Conservation (phyloP, 2,329 filamentous ascomycete species). For the Diaporthe citrichinensis region DNA sequence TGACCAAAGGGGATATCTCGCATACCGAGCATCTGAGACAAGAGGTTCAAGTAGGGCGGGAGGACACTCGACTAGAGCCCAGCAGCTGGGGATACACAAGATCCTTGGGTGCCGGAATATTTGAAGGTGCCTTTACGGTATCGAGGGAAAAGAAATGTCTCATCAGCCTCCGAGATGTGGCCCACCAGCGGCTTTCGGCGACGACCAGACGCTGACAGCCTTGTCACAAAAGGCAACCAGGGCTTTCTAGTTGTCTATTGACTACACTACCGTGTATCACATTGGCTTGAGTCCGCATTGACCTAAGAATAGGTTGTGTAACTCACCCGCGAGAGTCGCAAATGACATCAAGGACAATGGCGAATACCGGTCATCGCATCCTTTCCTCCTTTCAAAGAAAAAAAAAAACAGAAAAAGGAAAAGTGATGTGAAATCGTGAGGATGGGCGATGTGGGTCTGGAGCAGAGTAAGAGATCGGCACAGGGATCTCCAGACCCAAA, state of each 20-base stretch:
- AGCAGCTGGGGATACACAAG: slow-evolving; percentile 29
- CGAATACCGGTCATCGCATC: slow-evolving; percentile 3
- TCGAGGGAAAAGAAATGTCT: slow-evolving; percentile 34
- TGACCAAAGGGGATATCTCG: slow-evolving; percentile 19
- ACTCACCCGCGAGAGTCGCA: slow-evolving; percentile 21
- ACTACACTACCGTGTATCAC: slow-evolving; percentile 33
- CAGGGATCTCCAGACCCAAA: slow-evolving; percentile 38
- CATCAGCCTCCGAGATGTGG: slow-evolving; percentile 28
- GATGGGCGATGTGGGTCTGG: slow-evolving; percentile 21
- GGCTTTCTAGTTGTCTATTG: slow-evolving; percentile 15
- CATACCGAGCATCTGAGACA: slow-evolving; percentile 34
- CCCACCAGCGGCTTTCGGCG: slow-evolving; percentile 29
- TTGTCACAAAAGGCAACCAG: slow-evolving; percentile 20
- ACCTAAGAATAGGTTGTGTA: slow-evolving; percentile 35
- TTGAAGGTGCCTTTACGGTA: slow-evolving; percentile 20
- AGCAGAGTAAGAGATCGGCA: slow-evolving; percentile 35
- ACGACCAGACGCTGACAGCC: slow-evolving; percentile 28
- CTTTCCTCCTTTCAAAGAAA: not conserved
- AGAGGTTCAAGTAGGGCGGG: slow-evolving; percentile 18
- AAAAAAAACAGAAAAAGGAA: not conserved
- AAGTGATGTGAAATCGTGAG: not conserved
- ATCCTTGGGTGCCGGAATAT: slow-evolving; percentile 10
- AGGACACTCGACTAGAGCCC: slow-evolving; percentile 7
- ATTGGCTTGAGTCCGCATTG: slow-evolving; percentile 29
- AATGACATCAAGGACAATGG: slow-evolving; percentile 19